These are phyloP conservation scores for Gentiana macrophylla DNA, from an alignment of 257 asterid species.

Conservation along the genomic window DNA sequence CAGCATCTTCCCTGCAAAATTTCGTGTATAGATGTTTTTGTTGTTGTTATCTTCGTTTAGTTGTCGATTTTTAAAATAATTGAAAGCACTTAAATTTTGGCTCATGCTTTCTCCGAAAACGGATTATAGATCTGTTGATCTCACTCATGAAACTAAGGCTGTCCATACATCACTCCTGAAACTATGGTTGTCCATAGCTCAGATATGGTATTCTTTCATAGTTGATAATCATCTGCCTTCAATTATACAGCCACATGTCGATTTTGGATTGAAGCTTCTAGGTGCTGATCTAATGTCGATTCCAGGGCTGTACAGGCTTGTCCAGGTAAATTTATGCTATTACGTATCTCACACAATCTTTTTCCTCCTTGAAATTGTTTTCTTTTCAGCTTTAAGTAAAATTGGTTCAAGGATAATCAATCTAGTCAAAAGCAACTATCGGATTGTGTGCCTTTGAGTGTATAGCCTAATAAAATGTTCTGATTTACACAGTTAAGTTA, in stretches of 20 bases:
- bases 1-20: background rate
- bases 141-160: background rate
- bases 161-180: background rate
- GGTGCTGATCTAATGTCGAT: slow-evolving; percentile 99
- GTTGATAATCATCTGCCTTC: slow-evolving; percentile 1
- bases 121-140: background rate
- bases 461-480: too few species aligned
- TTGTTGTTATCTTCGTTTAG: too few species aligned
- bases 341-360: slow-evolving; percentile 4
- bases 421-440: too few species aligned
- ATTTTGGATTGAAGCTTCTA: slow-evolving; percentile 75
- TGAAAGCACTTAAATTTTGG: too few species aligned
- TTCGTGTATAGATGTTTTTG: background rate
- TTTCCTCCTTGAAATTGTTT: background rate
- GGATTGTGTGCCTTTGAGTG: too few species aligned
- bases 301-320: slow-evolving; percentile 73
- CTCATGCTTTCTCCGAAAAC: too few species aligned
- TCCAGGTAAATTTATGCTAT: slow-evolving; percentile 48
- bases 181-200: too few species aligned
- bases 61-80: too few species aligned
- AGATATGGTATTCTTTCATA: background rate
- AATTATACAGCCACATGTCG: slow-evolving; percentile 83
- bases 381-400: background rate
- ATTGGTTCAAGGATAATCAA: too few species aligned
- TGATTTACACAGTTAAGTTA: too few species aligned